Evolutionary conservation across 371 early-diverging fungal genomes (phyloP), one percentile per base, ranked within the genome.

Genomic region (Syncephalastrum sp.): DNA sequence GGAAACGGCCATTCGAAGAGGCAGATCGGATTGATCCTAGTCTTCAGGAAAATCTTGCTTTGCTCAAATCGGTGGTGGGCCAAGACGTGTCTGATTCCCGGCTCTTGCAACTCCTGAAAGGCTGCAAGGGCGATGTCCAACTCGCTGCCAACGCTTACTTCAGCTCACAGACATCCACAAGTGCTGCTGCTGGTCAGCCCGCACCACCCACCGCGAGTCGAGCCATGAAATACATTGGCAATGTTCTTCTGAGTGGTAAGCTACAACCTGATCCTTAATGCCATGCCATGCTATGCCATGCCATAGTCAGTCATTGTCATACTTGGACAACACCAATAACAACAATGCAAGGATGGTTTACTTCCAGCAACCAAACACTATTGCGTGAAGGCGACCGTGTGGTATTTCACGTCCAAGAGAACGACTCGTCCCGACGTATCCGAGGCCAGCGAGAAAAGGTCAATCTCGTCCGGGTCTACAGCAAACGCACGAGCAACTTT

Each of bases 401-500:
- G n/a, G 33, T 41, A 0, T 61, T 77, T 46, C 38, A 33, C 54
- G 56, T 12, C 60, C 72, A 13, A 21, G 29, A 17, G 48, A 42
- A 13, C 62, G 51, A 44, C 42, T 47, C 27, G 50, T 23, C 19
- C 41, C n/a, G 21, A 0, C 16, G 19, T 42, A 41, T 24, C 17
- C 16, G 19, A 27, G 14, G 33, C 48, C 47, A 55, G 45, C 69
- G 65, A 45, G 71, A 67, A 42, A 75, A 83, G 63, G 72, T 65
- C 50, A 76, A 33, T 10, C 38, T 83, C 49, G 82, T 82, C 4
- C 79, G 84, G 15, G 77, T 83, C 47, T 59, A 67, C 5, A 68
- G 68, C 8, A 13, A 14, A 17, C n/a, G 51, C 4, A 65, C 64
- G 17, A 21, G 54, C 12, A 33, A 10, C 10, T 33, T 33, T 38